phyloP scores from a whole-genome alignment of 2,329 filamentous ascomycete species.

The Cadophora gregata region DNA sequence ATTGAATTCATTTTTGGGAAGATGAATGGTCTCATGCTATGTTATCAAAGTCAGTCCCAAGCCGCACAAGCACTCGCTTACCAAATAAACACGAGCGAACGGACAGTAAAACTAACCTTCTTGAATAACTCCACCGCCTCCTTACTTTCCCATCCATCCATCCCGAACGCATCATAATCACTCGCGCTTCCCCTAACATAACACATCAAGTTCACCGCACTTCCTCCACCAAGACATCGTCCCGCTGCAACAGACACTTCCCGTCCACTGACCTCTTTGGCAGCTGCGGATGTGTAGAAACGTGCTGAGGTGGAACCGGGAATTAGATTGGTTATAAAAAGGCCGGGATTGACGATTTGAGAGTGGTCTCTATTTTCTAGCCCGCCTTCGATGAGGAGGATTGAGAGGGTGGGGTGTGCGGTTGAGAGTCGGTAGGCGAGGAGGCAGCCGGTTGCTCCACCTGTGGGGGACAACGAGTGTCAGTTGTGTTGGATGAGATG shows the following conservation, averaged over 20 bases:
- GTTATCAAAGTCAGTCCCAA: background rate
- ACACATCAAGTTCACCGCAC: constrained; percentile 1
- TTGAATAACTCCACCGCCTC: background rate
- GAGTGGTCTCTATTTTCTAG: background rate
- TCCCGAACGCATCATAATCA: background rate
- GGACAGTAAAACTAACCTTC: background rate
- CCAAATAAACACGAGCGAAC: background rate
- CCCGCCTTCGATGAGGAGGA: constrained; percentile 4
- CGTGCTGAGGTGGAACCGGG: background rate
- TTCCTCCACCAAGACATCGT: background rate
- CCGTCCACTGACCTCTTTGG: background rate
- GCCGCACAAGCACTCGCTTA: background rate
- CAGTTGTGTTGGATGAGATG: background rate
- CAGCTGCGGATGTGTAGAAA: background rate
- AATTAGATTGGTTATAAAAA: background rate
- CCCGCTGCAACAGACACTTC: background rate
- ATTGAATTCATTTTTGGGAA: background rate
- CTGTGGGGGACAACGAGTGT: background rate
- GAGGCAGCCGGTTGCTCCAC: background rate
- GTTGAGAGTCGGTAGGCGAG: background rate
- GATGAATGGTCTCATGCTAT: background rate
- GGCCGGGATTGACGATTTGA: background rate
- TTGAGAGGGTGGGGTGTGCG: background rate
- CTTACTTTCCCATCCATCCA: background rate
- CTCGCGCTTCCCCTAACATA: background rate